These are phyloP conservation scores for Aspergillus affinis DNA, from an alignment of 495 filamentous ascomycete genomes.

Conservation along the genomic window DNA sequence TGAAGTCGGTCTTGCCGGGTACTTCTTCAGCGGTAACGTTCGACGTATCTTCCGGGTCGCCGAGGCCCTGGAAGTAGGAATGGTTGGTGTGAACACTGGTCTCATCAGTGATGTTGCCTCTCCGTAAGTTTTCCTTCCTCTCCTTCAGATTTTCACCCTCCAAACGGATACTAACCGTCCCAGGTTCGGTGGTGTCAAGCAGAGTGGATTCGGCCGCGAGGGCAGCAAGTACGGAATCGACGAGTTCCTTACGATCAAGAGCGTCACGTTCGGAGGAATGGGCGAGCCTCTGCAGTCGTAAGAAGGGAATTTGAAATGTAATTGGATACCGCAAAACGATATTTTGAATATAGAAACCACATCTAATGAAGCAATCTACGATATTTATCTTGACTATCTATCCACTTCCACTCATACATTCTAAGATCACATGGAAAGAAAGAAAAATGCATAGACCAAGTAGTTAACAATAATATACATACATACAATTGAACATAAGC, in stretches of 20 bases:
- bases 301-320: not conserved
- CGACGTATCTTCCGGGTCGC: conserved; percentile 72
- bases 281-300: conserved; percentile 51
- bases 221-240: conserved; percentile 89
- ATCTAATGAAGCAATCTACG: conserved; percentile 37
- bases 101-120: conserved; percentile 78
- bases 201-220: conserved; percentile 89
- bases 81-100: conserved; percentile 87
- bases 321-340: not conserved
- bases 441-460: conserved; percentile 3
- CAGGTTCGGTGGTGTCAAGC: conserved; percentile 89
- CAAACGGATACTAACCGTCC: conserved; percentile 14
- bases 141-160: not conserved
- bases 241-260: conserved; percentile 87
- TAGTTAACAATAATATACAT: conserved; percentile 11
- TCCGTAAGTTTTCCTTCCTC: conserved; percentile 46
- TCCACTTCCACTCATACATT: too few relatives aligned
- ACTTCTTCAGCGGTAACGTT: conserved; percentile 80
- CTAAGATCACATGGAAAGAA: not conserved
- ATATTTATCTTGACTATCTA: not conserved
- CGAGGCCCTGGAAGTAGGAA: conserved; percentile 83
- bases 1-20: conserved; percentile 80
- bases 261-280: conserved; percentile 80
- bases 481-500: conserved; percentile 7
- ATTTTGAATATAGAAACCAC: not conserved